Evolutionary conservation across 495 filamentous ascomycete species (phyloP), one percentile per base, ranked within the genome.

Genomic region (Trichoderma asperelloides): DNA sequence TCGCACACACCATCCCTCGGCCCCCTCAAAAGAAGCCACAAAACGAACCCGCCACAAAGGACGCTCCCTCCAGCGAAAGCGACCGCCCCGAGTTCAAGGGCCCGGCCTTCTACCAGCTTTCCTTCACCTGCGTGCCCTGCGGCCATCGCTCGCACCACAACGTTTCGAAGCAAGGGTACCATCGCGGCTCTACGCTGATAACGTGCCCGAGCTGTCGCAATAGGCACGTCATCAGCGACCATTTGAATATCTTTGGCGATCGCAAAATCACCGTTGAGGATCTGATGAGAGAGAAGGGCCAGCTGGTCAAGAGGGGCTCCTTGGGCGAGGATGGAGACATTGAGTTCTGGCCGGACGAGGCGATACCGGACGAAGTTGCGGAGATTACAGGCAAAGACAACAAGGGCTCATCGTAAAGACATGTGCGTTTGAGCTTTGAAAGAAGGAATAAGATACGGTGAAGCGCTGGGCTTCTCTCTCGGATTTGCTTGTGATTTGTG

Each of bases 91-190:
- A 64, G 18, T 47, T 60, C 18, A 45, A 41, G 15, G 28, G 47
- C 62, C 70, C 49, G 67, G 91, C 92, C 21, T 82, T 87, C 45
- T 98, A 98, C 78, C 80, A 89, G 63, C 80, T 98, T 30, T 88
- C 85, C 13, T 97, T 99, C 74, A 99, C 96, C 68, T 99, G 95
- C 85, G 88, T 87, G 66, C 92, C 92, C 27, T 99, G 95, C 80
- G 76, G 75, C 12, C 72, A 82, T 6, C 88, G 96, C 37, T 93
- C 91, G 6, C 78, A 84, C 3, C 95, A 98, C 74, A 80, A 76
- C 12, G 80, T 99, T 67, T 89, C 89, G 27, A 97, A 97, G 77
- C 95, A 96, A 69, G 95, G 91, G 16, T 99, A 97, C 74, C 92
- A 97, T 75, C 78, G 87, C 28, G 95, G 95, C 28, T 91, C 90